Percentiles rank a stretch among this genome's conserved stretches.
These are phyloP conservation scores for Candida dajiaensis DNA, from an alignment of 805 yeast species.

Conservation along the genomic window DNA sequence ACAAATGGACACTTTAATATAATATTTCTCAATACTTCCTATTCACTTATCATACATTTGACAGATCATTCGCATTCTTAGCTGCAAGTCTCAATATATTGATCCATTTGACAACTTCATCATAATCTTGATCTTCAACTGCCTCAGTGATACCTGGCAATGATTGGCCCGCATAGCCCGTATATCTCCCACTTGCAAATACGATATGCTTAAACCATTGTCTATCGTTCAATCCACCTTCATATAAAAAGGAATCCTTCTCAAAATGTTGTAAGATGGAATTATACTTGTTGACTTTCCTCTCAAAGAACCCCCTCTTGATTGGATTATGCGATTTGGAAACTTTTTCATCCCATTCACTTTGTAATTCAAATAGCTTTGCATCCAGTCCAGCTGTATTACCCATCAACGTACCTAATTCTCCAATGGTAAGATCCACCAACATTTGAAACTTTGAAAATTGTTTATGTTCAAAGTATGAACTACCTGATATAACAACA, in stretches of 20 bases:
- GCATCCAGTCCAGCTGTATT: constrained; percentile 25
- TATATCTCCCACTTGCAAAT: constrained; percentile 48
- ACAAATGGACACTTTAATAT: too few relatives aligned
- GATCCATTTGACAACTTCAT: constrained; percentile 25
- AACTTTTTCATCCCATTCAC: constrained; percentile 23
- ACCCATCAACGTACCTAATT: constrained; percentile 21
- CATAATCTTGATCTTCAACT: constrained; percentile 40
- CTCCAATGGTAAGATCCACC: constrained; percentile 23
- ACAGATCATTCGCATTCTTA: constrained; percentile 1
- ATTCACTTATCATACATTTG: neutral
- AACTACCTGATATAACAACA: constrained; percentile 27
- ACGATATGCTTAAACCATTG: constrained; percentile 50
- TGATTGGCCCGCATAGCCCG: constrained; percentile 50
- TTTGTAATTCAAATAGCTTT: constrained; percentile 14
- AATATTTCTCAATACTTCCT: too few relatives aligned
- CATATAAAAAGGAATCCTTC: constrained; percentile 34
- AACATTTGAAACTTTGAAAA: constrained; percentile 20
- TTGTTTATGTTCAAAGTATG: constrained; percentile 3
- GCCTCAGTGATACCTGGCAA: constrained; percentile 50
- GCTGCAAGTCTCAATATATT: constrained; percentile 15
- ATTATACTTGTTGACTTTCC: constrained; percentile 27
- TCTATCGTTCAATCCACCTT: constrained; percentile 41
- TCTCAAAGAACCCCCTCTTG: constrained; percentile 23
- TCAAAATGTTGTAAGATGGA: constrained; percentile 35
- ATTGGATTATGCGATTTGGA: constrained; percentile 27